Evolutionary conservation across 2,329 filamentous ascomycete genomes (phyloP).

Genomic region (Aspergillus ibericus): DNA sequence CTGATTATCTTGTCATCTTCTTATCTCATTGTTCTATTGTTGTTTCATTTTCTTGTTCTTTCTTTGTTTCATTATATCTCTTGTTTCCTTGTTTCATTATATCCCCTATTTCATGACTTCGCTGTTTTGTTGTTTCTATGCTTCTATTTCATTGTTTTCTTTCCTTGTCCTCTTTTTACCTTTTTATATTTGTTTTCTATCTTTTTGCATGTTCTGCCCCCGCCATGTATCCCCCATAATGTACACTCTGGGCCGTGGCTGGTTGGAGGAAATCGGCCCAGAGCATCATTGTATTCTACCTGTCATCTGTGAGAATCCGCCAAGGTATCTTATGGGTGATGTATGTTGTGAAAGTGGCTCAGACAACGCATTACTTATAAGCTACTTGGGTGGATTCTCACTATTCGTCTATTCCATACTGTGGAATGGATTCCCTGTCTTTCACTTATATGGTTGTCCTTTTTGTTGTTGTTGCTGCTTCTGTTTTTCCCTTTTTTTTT

Average conservation of each 20-base stretch:
- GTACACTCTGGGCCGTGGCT: no score
- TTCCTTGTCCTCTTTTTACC: background rate
- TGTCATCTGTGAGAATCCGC: no score
- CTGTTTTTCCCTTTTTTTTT: background rate
- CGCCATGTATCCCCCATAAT: background rate
- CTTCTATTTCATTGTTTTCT: background rate
- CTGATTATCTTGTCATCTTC: no score
- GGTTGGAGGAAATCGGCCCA: no score
- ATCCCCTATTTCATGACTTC: background rate
- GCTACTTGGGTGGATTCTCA: no score
- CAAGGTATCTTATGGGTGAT: no score
- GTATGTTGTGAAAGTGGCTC: no score
- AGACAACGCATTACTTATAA: no score
- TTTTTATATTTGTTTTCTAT: background rate
- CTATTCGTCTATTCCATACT: no score
- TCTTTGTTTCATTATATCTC: background rate
- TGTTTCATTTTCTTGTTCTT: background rate
- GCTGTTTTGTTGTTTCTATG: background rate
- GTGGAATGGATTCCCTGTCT: background rate
- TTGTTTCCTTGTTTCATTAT: background rate
- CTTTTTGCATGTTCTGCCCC: background rate
- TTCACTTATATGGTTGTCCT: background rate
- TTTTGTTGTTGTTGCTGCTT: no score
- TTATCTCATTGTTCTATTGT: background rate
- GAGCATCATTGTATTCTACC: no score